These are phyloP conservation scores for Caryopteris hybrid DNA, from an alignment of 305 asterid species.

Conservation along the genomic window DNA sequence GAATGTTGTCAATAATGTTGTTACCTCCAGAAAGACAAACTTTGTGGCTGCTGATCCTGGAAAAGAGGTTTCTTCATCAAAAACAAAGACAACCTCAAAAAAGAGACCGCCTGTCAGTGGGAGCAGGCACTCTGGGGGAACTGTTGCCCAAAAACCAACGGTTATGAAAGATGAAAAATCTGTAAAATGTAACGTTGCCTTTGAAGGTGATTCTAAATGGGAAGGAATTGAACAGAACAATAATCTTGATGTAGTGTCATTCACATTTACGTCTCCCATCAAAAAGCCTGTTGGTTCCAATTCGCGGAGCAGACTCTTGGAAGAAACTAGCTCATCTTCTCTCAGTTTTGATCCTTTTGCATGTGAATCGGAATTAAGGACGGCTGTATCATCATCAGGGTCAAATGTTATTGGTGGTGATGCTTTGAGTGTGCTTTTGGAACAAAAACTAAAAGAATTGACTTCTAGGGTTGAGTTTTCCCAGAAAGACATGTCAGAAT, in stretches of 20 bases:
- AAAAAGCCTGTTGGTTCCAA: conserved; percentile 54
- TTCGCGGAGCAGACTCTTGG: conserved; percentile 37
- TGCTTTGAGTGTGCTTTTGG: conserved; percentile 86
- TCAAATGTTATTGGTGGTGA: conserved; percentile 54
- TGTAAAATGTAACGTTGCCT: conserved; percentile 50
- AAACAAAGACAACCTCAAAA: conserved; percentile 39
- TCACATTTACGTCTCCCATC: conserved; percentile 94
- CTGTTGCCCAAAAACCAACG: conserved; percentile 25
- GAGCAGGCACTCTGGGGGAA: conserved; percentile 33
- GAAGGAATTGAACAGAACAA: conserved; percentile 53
- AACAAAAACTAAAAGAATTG: conserved; percentile 84
- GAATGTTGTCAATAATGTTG: conserved; percentile 49
- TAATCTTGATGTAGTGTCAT: conserved; percentile 82
- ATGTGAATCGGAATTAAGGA: conserved; percentile 33
- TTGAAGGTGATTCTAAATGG: conserved; percentile 56
- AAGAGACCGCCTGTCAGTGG: conserved; percentile 39
- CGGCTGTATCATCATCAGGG: conserved; percentile 44
- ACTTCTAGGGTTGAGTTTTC: conserved; percentile 68
- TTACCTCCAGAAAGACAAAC: conserved; percentile 52
- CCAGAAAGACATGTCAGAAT: conserved; percentile 43
- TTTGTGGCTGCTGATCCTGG: conserved; percentile 47
- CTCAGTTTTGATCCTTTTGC: conserved; percentile 31
- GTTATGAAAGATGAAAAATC: conserved; percentile 44
- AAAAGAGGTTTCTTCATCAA: conserved; percentile 52
- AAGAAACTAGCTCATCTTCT: conserved; percentile 29